Evolutionary conservation across 805 yeast species (phyloP), one percentile per base, ranked within the genome.

Genomic region (Kodamaea leandrae): DNA sequence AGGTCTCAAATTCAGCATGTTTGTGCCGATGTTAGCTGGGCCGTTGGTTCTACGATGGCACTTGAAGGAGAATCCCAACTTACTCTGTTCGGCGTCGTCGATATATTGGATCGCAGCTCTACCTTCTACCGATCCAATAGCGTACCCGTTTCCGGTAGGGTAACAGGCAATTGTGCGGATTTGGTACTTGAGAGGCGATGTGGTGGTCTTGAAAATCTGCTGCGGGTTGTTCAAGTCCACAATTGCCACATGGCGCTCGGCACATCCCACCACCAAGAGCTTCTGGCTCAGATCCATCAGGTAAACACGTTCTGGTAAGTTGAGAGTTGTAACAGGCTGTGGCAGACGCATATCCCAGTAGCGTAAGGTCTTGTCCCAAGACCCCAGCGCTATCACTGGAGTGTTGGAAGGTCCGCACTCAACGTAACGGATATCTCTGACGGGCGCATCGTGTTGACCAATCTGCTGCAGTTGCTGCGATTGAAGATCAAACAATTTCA

Each of bases 271-370:
- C 23, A 91, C 96, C 45, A 93, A 69, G 46, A 93, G 68, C 57
- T 86, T 84, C 53, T 84, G 86, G 37, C 82, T 72, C 8, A 85
- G 60, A 59, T 90, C 96, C 95, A 91, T 84, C 9, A 89, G 70
- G 65, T 89, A 91, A 0, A 87, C 96, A 39, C 96, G 72, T 51
- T 93, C 98, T 0, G 98, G 96, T 60, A 93, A 68, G 54, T 77
- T 77, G 29, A 93, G 67, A 3, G 95, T 85, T 14, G 89, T 77
- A 15, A 91, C 76, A 13, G 98, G 93, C 52, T 78, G 82, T 33
- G 83, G 85, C 50, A 82, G 81, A 57, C 97, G 81, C 66, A 86
- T 72, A 64, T 93, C 98, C 99, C 99, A 91, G 64, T 93, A 93
- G 59, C 79, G 82, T 48, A 93, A 66, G 1, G 97, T 88, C 65